Conservation (phyloP, 306 rosid species). For the Fragaria ananassa region DNA sequence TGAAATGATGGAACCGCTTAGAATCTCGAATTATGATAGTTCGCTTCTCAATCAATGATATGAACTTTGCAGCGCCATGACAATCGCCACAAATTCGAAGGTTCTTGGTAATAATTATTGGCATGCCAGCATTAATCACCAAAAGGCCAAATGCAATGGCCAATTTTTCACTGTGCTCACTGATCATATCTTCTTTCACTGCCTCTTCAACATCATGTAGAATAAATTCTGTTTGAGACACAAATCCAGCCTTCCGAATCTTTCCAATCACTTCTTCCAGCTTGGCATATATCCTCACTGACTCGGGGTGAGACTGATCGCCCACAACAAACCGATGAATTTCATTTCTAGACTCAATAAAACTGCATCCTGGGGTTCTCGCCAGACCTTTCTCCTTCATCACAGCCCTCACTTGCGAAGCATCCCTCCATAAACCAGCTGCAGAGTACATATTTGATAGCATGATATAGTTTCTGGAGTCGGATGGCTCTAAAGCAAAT, state of each 20-base stretch:
- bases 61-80: constrained; percentile 56
- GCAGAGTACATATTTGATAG: constrained; percentile 65
- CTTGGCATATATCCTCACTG: constrained; percentile 53
- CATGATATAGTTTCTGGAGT: constrained; percentile 68
- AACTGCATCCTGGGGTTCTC: constrained; percentile 60
- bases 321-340: constrained; percentile 54
- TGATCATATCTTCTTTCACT: constrained; percentile 60
- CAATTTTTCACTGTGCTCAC: constrained; percentile 74
- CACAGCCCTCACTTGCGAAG: constrained; percentile 57
- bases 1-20: constrained; percentile 75
- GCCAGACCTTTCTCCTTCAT: constrained; percentile 55
- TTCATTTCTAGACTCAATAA: constrained; percentile 54
- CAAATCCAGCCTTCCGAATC: constrained; percentile 54
- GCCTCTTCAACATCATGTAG: constrained; percentile 66
- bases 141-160: constrained; percentile 79
- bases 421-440: constrained; percentile 64
- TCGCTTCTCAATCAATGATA: constrained; percentile 54
- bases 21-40: constrained; percentile 60
- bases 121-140: constrained; percentile 40
- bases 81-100: constrained; percentile 73
- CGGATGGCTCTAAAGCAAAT: constrained; percentile 52
- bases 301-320: constrained; percentile 59
- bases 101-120: constrained; percentile 56
- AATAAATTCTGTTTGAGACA: constrained; percentile 53
- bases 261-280: constrained; percentile 51